Evolutionary conservation across 2,329 filamentous ascomycete genomes (phyloP).

Genomic region (Xylaria sp.): DNA sequence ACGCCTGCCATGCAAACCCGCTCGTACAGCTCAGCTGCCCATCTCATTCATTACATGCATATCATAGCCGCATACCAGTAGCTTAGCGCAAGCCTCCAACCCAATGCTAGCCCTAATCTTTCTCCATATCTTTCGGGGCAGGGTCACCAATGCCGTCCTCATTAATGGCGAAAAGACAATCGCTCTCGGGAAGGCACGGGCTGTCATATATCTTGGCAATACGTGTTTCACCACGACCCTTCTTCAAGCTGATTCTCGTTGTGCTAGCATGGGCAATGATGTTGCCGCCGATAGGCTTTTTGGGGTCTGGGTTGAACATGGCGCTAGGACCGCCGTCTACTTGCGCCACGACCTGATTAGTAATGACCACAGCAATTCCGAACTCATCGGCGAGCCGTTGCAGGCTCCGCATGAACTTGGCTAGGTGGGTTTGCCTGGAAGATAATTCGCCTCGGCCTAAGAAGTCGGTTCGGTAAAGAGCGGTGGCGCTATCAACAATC

Average conservation of each 20-base stretch:
- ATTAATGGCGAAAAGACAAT: constrained; percentile 95
- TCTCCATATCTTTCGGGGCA: constrained; percentile 93
- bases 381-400: constrained; percentile 85
- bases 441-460: constrained; percentile 95
- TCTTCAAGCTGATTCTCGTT: constrained; percentile 93
- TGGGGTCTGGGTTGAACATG: constrained; percentile 99
- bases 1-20: constrained; percentile 38
- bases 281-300: constrained; percentile 98
- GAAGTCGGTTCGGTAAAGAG: constrained; percentile 96
- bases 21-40: constrained; percentile 26
- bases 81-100: constrained; percentile 9
- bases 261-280: constrained; percentile 99
- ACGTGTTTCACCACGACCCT: constrained; percentile 92
- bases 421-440: constrained; percentile 88
- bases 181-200: constrained; percentile 94
- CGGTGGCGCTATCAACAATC: constrained; percentile 94
- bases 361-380: constrained; percentile 97
- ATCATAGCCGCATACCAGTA: constrained; percentile 3
- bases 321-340: constrained; percentile 95
- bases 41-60: constrained; percentile 26
- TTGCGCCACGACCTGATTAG: constrained; percentile 98
- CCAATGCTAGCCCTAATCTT: constrained; percentile 54
- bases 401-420: constrained; percentile 87
- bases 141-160: constrained; percentile 98
- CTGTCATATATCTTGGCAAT: constrained; percentile 99